phyloP scores from a whole-genome alignment of 306 rosid genomes.

The Cicer judaicum region DNA sequence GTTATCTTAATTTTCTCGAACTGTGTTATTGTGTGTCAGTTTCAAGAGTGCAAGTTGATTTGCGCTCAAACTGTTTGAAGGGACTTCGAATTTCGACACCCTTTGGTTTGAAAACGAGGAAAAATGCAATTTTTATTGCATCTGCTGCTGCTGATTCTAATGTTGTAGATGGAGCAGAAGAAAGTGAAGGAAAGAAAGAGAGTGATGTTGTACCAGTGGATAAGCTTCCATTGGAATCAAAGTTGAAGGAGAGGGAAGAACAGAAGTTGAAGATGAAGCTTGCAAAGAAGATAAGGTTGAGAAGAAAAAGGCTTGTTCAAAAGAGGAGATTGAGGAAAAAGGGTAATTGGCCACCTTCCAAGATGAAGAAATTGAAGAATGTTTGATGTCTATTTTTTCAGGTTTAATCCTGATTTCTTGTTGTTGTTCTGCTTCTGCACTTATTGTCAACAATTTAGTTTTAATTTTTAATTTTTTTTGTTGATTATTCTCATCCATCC shows the following conservation, averaged over 20 bases:
- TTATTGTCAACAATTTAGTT: not conserved
- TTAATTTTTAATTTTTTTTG: conserved; percentile 9
- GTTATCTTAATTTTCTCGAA: conserved; percentile 31
- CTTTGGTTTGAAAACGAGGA: conserved; percentile 26
- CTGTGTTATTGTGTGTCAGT: conserved; percentile 46
- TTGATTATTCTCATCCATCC: not conserved
- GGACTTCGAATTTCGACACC: conserved; percentile 52
- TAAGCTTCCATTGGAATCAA: conserved; percentile 87
- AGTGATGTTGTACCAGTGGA: conserved; percentile 53
- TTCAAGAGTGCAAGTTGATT: conserved; percentile 49
- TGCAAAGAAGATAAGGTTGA: conserved; percentile 84
- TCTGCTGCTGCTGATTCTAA: conserved; percentile 41
- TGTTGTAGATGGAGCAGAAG: conserved; percentile 38
- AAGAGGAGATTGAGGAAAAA: conserved; percentile 88
- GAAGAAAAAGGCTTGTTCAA: conserved; percentile 76
- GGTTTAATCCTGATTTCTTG: conserved; percentile 50
- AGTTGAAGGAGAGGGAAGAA: conserved; percentile 73
- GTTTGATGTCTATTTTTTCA: conserved; percentile 62
- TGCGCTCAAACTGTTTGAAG: conserved; percentile 45
- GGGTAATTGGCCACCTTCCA: conserved; percentile 96
- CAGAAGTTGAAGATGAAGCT: conserved; percentile 78
- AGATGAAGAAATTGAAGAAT: conserved; percentile 86
- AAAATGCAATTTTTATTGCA: conserved; percentile 30
- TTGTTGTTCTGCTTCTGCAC: conserved; percentile 19
- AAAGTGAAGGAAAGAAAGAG: conserved; percentile 52